Conservation (phyloP, 2,329 filamentous ascomycete genomes). For the Microthyrium microscopicum region DNA sequence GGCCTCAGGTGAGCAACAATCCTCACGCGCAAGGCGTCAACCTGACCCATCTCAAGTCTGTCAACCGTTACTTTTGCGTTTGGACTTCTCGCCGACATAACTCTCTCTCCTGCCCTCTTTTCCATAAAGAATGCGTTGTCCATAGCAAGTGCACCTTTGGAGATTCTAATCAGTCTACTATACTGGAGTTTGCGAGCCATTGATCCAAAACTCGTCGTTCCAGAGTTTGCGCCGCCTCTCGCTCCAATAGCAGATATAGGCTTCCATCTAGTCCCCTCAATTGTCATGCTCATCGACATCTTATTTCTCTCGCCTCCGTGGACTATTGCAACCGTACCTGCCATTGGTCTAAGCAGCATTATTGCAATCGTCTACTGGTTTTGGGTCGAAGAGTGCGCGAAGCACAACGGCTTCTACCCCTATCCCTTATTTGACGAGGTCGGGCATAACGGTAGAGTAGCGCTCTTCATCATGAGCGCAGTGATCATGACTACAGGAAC, state of each 20-base stretch:
- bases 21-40: not conserved
- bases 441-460: slow-evolving; percentile 44
- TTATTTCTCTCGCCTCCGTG: slow-evolving; percentile 57
- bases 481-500: slow-evolving; percentile 42
- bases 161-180: slow-evolving; percentile 52
- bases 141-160: slow-evolving; percentile 49
- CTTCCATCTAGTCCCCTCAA: slow-evolving; percentile 49
- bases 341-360: slow-evolving; percentile 38
- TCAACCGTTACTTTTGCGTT: slow-evolving; percentile 43
- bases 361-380: slow-evolving; percentile 57
- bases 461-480: slow-evolving; percentile 55
- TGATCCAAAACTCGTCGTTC: slow-evolving; percentile 36
- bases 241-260: slow-evolving; percentile 40
- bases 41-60: slow-evolving; percentile 16
- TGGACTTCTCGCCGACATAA: slow-evolving; percentile 49
- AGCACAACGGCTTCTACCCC: slow-evolving; percentile 57
- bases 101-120: slow-evolving; percentile 42
- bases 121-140: slow-evolving; percentile 49
- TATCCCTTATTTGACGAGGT: slow-evolving; percentile 70
- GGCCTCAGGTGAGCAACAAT: slow-evolving; percentile 28
- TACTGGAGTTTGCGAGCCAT: slow-evolving; percentile 53
- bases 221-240: slow-evolving; percentile 23
- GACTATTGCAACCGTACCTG: slow-evolving; percentile 44
- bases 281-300: slow-evolving; percentile 48
- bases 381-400: slow-evolving; percentile 60